These are phyloP conservation scores for Dendrobium chrysotoxum DNA, from an alignment of 106 monocot species.

Conservation along the genomic window DNA sequence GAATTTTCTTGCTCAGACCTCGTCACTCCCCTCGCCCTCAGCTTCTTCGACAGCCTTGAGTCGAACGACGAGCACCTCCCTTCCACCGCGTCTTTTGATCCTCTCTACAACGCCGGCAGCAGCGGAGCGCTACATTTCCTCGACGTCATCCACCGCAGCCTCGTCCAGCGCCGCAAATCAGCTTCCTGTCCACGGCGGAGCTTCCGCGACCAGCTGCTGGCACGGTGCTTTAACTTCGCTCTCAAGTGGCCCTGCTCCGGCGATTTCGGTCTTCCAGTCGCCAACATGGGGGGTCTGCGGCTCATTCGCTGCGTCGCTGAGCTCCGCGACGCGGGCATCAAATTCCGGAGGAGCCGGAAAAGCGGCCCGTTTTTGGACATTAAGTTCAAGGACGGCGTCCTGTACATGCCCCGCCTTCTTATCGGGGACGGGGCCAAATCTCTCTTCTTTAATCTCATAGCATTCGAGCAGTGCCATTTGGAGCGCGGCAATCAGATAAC, in stretches of 20 bases:
- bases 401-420: slow-evolving; percentile 51
- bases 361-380: slow-evolving; percentile 77
- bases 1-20: slow-evolving; percentile 27
- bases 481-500: no score
- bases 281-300: slow-evolving; percentile 69
- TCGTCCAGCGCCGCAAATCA: slow-evolving; percentile 38
- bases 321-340: slow-evolving; percentile 58
- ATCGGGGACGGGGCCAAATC: slow-evolving; percentile 73
- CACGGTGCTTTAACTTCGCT: background rate
- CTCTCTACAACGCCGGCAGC: slow-evolving; percentile 10
- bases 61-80: slow-evolving; percentile 57
- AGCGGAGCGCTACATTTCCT: slow-evolving; percentile 57
- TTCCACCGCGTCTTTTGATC: slow-evolving; percentile 17
- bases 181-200: slow-evolving; percentile 25
- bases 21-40: slow-evolving; percentile 43
- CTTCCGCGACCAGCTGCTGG: background rate
- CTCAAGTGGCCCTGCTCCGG: slow-evolving; percentile 35
- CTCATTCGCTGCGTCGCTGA: slow-evolving; percentile 71
- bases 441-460: slow-evolving; percentile 77
- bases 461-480: no score
- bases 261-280: slow-evolving; percentile 36
- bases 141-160: slow-evolving; percentile 61
- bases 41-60: slow-evolving; percentile 75
- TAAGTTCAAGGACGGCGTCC: slow-evolving; percentile 43
- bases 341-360: slow-evolving; percentile 41